Base-by-base conservation (phyloP, 371 early-diverging fungal genomes). In the Mucor indicus region DNA sequence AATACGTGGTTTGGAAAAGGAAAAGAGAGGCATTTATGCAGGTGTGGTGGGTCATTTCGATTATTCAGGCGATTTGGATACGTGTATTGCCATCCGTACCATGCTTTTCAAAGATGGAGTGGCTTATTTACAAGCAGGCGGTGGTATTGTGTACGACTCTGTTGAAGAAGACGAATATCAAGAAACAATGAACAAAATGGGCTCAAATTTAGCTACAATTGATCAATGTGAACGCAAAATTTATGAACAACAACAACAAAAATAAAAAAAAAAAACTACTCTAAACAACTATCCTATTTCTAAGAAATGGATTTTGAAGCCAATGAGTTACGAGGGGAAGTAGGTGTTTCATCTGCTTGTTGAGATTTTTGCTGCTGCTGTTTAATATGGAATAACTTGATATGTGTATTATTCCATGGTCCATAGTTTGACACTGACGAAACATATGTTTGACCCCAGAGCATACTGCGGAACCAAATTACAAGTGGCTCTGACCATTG, bases 41-140 rank as follows among this genome's bases (percentile, higher is more conserved):
- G 98, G 98, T 10, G 84, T 95, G 5, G 91, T 98, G 23, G 98
- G 98, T 1, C 91, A 92, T 61, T 98, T 96, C 72, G 87, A 87
- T 55, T 98, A 91, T 68, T 83, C 90, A 6, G 93, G 95, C 32
- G 86, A 84, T 50, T 61, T 98, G 60, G 96, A 98, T 62, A 98
- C 98, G 2, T 92, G 94, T 66, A 96, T 98, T 72, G 94, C 96
- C 15, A 94, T 98, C 57, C 88, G 98, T 23, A 96, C 96, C 7
- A 95, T 96, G 95, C 69, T 96, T 9, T 91, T 95, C 71, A 96
- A 96, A 77, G 93, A 95, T 50, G 94, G 92, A 15, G 66, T 87
- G 12, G 96, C 91, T 16, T 94, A 96, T 61, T 71, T 97, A 55
- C 97, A 98, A 76, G 68, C 75, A 17, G 94, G 98, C 41, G 97